Base-by-base conservation (phyloP, 768 basidiomycete genomes). In the Pholiota conissans region DNA sequence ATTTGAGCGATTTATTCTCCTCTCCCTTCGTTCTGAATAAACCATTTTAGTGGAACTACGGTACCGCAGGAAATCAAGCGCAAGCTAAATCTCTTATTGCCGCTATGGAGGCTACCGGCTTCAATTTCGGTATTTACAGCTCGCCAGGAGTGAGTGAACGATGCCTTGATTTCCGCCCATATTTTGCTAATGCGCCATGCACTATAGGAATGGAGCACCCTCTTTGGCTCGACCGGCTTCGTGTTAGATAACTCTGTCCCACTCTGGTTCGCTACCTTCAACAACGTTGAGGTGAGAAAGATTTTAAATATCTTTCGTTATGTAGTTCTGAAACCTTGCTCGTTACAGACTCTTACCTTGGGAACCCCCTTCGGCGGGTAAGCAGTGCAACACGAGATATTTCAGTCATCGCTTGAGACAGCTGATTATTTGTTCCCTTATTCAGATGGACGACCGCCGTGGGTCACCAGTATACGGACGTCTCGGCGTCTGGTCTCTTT, bases 401-500 rank as follows among this genome's bases (percentile, higher is more conserved):
- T 30, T 30, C 13, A 3, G 32, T 27, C 20, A 32, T 5, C 3
- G 11, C 14, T 49, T 8, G 11, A 10, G 29, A 45, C 42, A n/a
- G 13, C 7, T 42, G 54, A 47, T 30, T 35, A 2, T 16, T 5
- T 11, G 14, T 47, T n/a, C 3, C 1, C 1, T 27, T 13, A 26
- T 48, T 9, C 26, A 65, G 64, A 57, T 65, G 66, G 66, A 65
- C 67, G 16, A 45, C 62, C 3, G 65, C 67, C n/a, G 64, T 67
- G 16, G 68, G 67, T 5, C 61, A 69, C 39, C 68, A 69, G 34
- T 68, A 69, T 49, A 69, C 67, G 8, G 67, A 69, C 35, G 55
- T 58, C 5, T 67, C 67, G 11, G 68, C 68, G 4, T 69, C 68
- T 10, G 68, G 68, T 16, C 53, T 59, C 18, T 69, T 69, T 39